Conservation (phyloP, 192 early-diverging fungal species). For the Mortierella hygrophila region DNA sequence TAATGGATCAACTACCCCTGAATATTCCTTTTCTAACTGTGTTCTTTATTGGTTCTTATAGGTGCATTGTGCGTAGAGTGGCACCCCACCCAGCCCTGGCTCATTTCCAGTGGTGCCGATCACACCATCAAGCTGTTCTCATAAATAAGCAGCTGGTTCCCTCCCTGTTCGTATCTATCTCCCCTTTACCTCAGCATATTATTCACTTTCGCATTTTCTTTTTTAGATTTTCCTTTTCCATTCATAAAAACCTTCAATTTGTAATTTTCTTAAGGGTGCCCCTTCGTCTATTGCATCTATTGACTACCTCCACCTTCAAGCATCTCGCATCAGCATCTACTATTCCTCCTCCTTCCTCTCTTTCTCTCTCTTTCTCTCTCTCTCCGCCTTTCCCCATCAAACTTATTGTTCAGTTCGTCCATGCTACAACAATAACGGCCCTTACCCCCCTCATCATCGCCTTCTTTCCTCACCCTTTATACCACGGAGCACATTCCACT, state of each 20-base stretch:
- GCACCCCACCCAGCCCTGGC: conserved; percentile 98
- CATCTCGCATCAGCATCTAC: neutral
- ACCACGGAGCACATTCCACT: neutral
- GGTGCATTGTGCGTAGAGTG: conserved; percentile 88
- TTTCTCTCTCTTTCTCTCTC: neutral
- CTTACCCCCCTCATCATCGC: neutral
- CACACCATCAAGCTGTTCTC: conserved; percentile 85
- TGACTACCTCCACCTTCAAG: no score
- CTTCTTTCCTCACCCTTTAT: neutral
- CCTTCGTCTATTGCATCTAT: neutral
- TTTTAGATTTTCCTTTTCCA: neutral
- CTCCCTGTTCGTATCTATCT: neutral
- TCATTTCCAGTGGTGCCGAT: conserved; percentile 93
- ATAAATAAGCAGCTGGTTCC: conserved; percentile 1
- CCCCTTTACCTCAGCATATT: neutral
- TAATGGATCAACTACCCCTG: neutral
- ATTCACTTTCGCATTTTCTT: conserved; percentile 9
- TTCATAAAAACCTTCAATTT: conserved; percentile 7
- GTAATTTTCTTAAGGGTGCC: conserved; percentile 5
- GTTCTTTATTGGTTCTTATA: conserved; percentile 29
- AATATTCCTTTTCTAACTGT: neutral
- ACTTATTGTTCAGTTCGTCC: neutral
- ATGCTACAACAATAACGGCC: neutral
- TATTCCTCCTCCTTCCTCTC: neutral
- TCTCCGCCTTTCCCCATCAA: neutral